Evolutionary conservation across 2,329 filamentous ascomycete species (phyloP), one percentile per base, ranked within the genome.

Genomic region (Cryphonectria japonica): DNA sequence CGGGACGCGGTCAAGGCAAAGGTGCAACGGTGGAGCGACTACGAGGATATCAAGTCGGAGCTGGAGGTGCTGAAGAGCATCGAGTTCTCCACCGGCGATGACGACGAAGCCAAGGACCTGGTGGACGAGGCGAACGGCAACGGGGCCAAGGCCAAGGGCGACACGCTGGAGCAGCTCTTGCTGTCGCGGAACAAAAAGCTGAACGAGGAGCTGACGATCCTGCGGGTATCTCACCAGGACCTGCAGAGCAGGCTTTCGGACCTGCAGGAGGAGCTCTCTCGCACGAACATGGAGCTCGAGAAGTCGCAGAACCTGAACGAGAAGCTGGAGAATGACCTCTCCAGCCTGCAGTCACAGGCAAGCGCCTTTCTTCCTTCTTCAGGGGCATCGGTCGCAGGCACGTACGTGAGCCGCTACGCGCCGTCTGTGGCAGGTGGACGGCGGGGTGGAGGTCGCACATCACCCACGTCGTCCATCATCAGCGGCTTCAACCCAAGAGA

Each of bases 31-130:
- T 97, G 93, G 90, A 89, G 89, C 75, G 96, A 99, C 79, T 99
- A 99, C 79, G 95, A 98, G 46, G 95, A 98, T 71, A 89, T 99
- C 64, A 98, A 96, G 82, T 93, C 97, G 74, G 97, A 99, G 81
- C 86, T 99, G 3, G 95, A 98, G 77, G 95, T 98, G 73, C 88
- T 99, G 72, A 97, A 97, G 88, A 97, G 95, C 75, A 98, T 99
- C 76, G 96, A 99, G 79, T 97, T 99, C 77, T 93, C 95, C 1
- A 95, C 93, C 0, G 95, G 93, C 9, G 93, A 95, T 73, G 94
- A 97, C 72, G 93, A 95, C 63, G 90, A 92, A 1, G 83, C 66
- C 39, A 73, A 70, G 37, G 75, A 76, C 57, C 50, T 68, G 14
- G 71, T 76, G 26, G 78, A 78, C 54, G 77, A 78, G 32, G 78